Conservation (phyloP, 2,329 filamentous ascomycete species). For the Bipolaris cookei region DNA sequence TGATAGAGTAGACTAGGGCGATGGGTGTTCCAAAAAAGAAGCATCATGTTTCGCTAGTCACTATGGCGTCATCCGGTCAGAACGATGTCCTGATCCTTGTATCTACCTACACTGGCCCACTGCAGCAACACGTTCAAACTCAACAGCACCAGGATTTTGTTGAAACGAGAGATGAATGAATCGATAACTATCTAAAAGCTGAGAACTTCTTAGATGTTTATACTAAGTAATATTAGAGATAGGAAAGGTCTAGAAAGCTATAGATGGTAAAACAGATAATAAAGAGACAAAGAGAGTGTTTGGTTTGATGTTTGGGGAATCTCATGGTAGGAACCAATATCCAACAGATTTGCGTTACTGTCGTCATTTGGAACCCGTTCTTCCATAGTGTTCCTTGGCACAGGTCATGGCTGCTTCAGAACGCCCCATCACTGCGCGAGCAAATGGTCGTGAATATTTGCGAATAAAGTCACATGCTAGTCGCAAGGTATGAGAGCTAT, state of each 20-base stretch:
- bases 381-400: too few relatives aligned
- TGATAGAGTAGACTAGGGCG: too few relatives aligned
- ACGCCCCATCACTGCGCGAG: background rate
- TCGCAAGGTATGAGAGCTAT: background rate
- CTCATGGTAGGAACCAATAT: too few relatives aligned
- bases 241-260: too few relatives aligned
- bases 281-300: too few relatives aligned
- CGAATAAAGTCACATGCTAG: background rate
- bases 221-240: too few relatives aligned
- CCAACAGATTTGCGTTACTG: background rate
- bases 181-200: too few relatives aligned
- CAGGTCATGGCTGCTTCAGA: background rate
- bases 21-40: background rate
- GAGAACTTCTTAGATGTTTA: too few relatives aligned
- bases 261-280: too few relatives aligned
- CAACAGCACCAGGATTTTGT: background rate
- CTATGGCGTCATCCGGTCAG: background rate
- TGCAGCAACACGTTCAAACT: background rate
- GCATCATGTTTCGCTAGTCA: background rate
- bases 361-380: background rate
- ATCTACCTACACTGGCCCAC: background rate
- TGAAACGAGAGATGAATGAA: too few relatives aligned
- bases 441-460: background rate
- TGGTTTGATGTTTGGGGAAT: too few relatives aligned
- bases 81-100: background rate